Percentiles rank a stretch among this genome's conserved stretches.
Evolutionary conservation across 495 filamentous ascomycete genomes (phyloP).

Genomic region (Xylaria cubensis): DNA sequence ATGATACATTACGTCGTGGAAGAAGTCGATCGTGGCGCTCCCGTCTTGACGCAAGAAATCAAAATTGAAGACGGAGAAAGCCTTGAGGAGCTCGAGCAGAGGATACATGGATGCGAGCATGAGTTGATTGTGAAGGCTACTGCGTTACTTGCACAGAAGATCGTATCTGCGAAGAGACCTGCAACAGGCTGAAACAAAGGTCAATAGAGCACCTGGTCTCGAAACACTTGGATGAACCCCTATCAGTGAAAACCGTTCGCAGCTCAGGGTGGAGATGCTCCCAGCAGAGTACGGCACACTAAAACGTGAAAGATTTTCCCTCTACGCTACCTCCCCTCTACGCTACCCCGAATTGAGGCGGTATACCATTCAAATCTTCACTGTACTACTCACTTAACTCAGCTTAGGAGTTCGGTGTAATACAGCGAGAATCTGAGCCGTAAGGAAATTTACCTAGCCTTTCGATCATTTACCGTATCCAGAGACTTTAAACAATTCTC

Average conservation of each 20-base stretch:
- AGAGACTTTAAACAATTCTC: not conserved
- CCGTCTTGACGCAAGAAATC: conserved; percentile 76
- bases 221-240: conserved; percentile 8
- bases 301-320: not conserved
- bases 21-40: conserved; percentile 81
- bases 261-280: not conserved
- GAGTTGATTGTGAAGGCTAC: conserved; percentile 72
- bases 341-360: not conserved
- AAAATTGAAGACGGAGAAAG: conserved; percentile 71
- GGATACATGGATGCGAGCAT: conserved; percentile 76
- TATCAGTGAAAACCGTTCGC: not conserved
- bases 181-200: conserved; percentile 39
- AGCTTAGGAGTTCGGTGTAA: not conserved
- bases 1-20: conserved; percentile 92
- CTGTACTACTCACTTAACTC: not conserved
- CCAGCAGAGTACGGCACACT: conserved; percentile 1
- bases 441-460: not conserved
- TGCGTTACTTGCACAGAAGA: conserved; percentile 56
- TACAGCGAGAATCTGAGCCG: not conserved
- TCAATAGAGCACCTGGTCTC: not conserved
- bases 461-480: not conserved
- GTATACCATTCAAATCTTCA: not conserved
- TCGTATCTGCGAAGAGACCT: conserved; percentile 51
- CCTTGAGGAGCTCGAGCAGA: conserved; percentile 68
- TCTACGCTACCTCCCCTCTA: not conserved